Percentiles rank a stretch among this genome's conserved stretches.
phyloP scores from a whole-genome alignment of 148 eudicot genomes.

The Talinum fruticosum region DNA sequence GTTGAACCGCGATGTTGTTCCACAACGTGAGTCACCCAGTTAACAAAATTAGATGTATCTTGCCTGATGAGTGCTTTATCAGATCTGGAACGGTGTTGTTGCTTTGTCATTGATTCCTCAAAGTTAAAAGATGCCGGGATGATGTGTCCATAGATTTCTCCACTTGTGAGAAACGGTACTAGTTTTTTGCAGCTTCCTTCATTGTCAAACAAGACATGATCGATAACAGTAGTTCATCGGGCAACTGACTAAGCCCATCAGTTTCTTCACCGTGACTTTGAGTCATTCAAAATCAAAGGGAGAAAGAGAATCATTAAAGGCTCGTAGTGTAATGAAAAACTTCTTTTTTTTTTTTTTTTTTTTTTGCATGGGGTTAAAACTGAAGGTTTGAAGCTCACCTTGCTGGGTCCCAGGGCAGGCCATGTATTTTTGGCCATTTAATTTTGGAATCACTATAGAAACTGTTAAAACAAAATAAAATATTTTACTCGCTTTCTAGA shows the following conservation, averaged over 20 bases:
- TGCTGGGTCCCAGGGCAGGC: too few relatives aligned
- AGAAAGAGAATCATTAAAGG: too few relatives aligned
- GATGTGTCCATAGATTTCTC: conserved; percentile 14
- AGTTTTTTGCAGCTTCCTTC: conserved; percentile 26
- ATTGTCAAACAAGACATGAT: conserved; percentile 18
- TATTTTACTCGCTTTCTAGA: too few relatives aligned
- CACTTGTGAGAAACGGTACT: conserved; percentile 21
- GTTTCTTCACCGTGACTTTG: background rate
- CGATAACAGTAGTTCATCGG: conserved; percentile 18
- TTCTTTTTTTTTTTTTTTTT: too few relatives aligned
- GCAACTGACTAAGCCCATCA: conserved; percentile 22
- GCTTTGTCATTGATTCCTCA: background rate
- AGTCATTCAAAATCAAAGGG: background rate
- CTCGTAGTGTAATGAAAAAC: too few relatives aligned
- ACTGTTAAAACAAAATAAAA: too few relatives aligned
- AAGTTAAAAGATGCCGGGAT: conserved; percentile 11
- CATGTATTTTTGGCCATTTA: too few relatives aligned
- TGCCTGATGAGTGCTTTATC: background rate
- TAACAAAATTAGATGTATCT: background rate
- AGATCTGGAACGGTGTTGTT: background rate
- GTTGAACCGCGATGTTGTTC: background rate
- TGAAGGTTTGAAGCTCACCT: too few relatives aligned
- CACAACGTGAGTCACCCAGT: conserved; percentile 19
- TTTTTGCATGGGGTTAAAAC: too few relatives aligned
- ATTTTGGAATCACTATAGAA: too few relatives aligned